A percentile compares a stretch with the other conserved stretches of the same genome.
phyloP scores from a whole-genome alignment of 2,329 filamentous ascomycete genomes.

The Beauveria sp. region DNA sequence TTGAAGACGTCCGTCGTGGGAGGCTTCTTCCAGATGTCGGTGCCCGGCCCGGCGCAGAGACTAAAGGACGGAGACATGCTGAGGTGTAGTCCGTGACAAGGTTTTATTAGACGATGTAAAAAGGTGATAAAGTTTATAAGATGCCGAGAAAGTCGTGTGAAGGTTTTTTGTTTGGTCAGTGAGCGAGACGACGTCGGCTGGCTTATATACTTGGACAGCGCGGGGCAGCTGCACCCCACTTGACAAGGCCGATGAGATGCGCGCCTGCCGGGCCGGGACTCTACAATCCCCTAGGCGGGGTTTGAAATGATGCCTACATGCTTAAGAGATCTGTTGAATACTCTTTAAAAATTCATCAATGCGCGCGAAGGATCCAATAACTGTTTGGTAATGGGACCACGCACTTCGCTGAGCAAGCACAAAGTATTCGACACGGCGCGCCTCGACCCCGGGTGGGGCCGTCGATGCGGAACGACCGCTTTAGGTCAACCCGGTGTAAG shows the following conservation, averaged over 20 bases:
- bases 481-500: neutral
- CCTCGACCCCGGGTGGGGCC: neutral
- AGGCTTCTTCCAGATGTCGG: slow-evolving; percentile 73
- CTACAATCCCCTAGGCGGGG: neutral
- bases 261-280: neutral
- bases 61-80: slow-evolving; percentile 29
- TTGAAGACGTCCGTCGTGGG: slow-evolving; percentile 56
- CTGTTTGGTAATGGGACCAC: neutral
- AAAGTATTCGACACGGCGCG: neutral
- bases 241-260: neutral
- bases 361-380: neutral
- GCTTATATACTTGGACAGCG: slow-evolving; percentile 6
- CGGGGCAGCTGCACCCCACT: neutral
- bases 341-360: too few species aligned
- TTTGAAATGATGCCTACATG: neutral
- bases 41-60: slow-evolving; percentile 50
- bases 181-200: neutral
- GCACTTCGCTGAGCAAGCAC: neutral
- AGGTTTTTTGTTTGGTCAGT: too few species aligned
- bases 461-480: neutral
- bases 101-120: too few species aligned
- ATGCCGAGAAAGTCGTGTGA: neutral
- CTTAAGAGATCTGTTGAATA: neutral
- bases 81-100: too few species aligned
- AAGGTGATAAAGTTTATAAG: neutral